Evolutionary conservation across 225 moss, liverwort and hornwort genomes (phyloP), one percentile per base, ranked within the genome.

Genomic region (Lunularia cruciata): DNA sequence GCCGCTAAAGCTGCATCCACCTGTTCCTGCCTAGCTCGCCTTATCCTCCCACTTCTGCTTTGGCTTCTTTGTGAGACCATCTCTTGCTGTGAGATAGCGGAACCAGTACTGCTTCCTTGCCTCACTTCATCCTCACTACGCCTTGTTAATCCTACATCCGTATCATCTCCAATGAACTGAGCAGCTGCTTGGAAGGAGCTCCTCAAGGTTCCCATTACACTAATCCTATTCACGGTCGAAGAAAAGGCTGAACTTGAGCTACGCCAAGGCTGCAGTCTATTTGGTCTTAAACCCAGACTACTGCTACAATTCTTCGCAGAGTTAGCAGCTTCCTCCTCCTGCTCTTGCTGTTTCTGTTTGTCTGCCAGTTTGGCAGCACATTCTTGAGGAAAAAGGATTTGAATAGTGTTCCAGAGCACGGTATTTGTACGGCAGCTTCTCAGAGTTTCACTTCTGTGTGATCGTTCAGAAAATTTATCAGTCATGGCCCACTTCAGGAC

Each of bases 391-490:
- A 95, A 95, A 45, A 95, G 71, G 61, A 95, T 81, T 67, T 95
- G 95, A 58, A 95, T 90, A n/a, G 95, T 95, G 74, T 95, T 95
- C 95, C 95, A 95, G 62, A 95, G 72, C 19, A 88, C 80, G 14
- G 92, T 90, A 33, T 95, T 95, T 76, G 83, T 72, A 3, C 81
- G 83, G 75, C 75, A 92, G 74, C 75, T 83, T 30, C 62, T 86
- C 70, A 79, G 47, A 32, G 62, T 61, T 27, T 77, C 86, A 67
- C 72, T 47, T 67, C 95, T 95, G 83, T 76, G 66, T 16, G 18
- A 34, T 6, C 69, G 42, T 20, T 56, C 56, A 56, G 5, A 23
- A 51, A 4, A 69, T 26, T 9, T 23, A 30, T 66, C 32, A 36
- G 60, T 60, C 23, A 26, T 27, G 12, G 8, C 10, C n/a, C 32